These are phyloP conservation scores for Fomitopsis betulina DNA, from an alignment of 1,284 basidiomycete genomes.

Conservation along the genomic window DNA sequence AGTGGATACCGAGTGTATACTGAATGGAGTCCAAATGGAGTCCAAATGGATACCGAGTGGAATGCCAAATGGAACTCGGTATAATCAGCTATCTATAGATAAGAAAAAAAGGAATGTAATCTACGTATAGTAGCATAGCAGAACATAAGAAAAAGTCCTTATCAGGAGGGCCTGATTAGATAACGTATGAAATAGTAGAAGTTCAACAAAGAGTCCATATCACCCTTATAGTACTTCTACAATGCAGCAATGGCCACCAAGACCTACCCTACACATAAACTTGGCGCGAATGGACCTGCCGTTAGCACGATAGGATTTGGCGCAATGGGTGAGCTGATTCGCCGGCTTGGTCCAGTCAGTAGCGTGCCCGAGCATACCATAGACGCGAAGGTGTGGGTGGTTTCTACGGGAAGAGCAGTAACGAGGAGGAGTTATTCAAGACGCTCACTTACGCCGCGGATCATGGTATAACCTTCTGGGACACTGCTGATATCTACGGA, in stretches of 20 bases:
- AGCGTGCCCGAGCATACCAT: neutral
- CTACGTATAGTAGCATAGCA: too few species aligned
- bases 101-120: too few species aligned
- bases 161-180: too few species aligned
- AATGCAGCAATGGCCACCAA: neutral
- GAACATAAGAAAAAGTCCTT: too few species aligned
- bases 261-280: slow-evolving; percentile 5
- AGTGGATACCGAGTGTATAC: too few species aligned
- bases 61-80: too few species aligned
- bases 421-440: slow-evolving; percentile 4
- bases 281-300: slow-evolving; percentile 7
- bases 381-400: neutral
- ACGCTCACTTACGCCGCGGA: slow-evolving; percentile 7
- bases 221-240: neutral
- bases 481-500: slow-evolving; percentile 27
- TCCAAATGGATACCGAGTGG: too few species aligned
- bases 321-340: slow-evolving; percentile 8
- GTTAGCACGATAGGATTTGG: slow-evolving; percentile 8
- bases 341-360: too few species aligned
- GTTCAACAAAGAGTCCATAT: too few species aligned
- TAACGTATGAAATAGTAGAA: too few species aligned
- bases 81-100: too few species aligned
- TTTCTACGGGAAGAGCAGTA: neutral
- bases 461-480: slow-evolving; percentile 20
- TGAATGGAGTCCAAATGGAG: too few species aligned